Percentiles rank a stretch among this genome's conserved stretches.
Conservation (phyloP, 164 flowering plant genomes). For the Magnolia kwangsiensis region DNA sequence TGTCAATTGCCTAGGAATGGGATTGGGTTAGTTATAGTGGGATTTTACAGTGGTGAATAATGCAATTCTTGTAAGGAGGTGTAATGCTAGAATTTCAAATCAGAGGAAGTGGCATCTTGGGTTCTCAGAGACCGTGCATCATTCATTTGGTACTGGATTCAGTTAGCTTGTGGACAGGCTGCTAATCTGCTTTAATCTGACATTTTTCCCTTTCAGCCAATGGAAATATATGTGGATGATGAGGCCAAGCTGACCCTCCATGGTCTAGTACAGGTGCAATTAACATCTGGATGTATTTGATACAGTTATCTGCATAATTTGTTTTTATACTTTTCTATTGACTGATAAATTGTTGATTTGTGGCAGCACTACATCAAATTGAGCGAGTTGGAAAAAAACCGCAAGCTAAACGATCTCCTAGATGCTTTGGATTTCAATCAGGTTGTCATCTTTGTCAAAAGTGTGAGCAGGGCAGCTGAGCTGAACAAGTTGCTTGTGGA, state of each 20-base stretch:
- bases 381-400: constrained; percentile 85
- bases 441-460: constrained; percentile 95
- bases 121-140: constrained; percentile 5
- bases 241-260: constrained; percentile 98
- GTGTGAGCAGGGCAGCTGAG: constrained; percentile 95
- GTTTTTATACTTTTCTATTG: not conserved
- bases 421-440: constrained; percentile 99
- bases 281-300: not conserved
- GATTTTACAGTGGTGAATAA: constrained; percentile 15
- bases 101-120: constrained; percentile 3
- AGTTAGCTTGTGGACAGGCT: constrained; percentile 52
- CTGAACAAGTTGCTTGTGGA: constrained; percentile 89
- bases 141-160: constrained; percentile 63
- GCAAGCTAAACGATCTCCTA: constrained; percentile 94
- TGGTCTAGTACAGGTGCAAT: constrained; percentile 91
- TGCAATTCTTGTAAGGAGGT: constrained; percentile 23
- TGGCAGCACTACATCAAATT: constrained; percentile 94
- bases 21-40: constrained; percentile 12
- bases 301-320: not conserved
- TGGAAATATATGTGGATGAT: constrained; percentile 99
- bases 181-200: constrained; percentile 66
- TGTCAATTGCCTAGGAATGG: not conserved
- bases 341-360: not conserved
- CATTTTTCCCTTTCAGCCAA: constrained; percentile 93
- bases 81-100: constrained; percentile 23